A percentile compares a stretch with the other conserved stretches of the same genome.
Conservation (phyloP, 148 eudicot genomes). For the Drosera capensis region DNA sequence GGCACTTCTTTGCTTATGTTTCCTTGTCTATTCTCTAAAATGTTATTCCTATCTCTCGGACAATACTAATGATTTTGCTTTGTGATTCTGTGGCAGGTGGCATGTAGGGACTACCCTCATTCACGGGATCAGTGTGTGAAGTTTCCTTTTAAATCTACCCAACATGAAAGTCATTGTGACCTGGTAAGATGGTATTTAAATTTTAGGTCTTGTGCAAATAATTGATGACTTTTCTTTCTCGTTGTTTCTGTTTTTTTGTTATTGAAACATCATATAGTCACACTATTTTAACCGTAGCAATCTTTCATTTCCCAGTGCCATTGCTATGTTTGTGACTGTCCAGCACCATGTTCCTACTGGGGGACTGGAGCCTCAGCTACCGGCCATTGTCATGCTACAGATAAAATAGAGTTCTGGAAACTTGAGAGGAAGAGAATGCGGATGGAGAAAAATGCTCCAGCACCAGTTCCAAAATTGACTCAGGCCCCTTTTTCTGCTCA, state of each 20-base stretch:
- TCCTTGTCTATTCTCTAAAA: background rate
- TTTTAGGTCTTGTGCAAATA: too few relatives aligned
- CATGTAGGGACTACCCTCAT: conserved; percentile 97
- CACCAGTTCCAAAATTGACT: conserved; percentile 11
- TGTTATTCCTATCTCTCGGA: conserved; percentile 1
- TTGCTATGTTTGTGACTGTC: conserved; percentile 86
- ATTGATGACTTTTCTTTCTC: background rate
- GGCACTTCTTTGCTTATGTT: background rate
- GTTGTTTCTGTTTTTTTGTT: too few relatives aligned
- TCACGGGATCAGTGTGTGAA: conserved; percentile 84
- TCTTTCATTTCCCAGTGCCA: too few relatives aligned
- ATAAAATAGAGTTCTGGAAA: conserved; percentile 54
- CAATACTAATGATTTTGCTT: background rate
- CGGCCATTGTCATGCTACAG: conserved; percentile 81
- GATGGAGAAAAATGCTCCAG: conserved; percentile 18
- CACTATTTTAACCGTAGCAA: too few relatives aligned
- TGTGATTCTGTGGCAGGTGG: conserved; percentile 52
- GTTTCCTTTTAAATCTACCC: conserved; percentile 54
- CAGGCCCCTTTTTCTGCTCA: conserved; percentile 7
- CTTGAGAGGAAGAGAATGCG: conserved; percentile 25
- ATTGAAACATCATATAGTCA: too few relatives aligned
- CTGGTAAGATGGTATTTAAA: conserved; percentile 23
- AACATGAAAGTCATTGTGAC: conserved; percentile 47
- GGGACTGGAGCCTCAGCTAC: conserved; percentile 30
- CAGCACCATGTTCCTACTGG: conserved; percentile 78